Evolutionary conservation across 108 stramenopile species (phyloP).

Genomic region (Nitzschia sp.): DNA sequence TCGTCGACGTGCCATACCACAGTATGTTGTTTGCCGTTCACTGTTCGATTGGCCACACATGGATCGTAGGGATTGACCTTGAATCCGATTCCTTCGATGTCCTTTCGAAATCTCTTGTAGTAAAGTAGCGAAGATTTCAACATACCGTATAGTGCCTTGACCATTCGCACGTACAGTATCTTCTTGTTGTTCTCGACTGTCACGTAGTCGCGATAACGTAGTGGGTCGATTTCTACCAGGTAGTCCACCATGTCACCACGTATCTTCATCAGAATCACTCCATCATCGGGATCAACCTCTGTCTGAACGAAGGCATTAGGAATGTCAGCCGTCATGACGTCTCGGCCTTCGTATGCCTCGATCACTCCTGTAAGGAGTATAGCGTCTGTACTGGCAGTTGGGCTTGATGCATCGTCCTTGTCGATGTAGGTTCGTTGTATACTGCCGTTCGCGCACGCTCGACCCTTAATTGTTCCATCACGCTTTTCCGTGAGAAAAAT

Average conservation of each 20-base stretch:
- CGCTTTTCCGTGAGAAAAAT: conserved; percentile 47
- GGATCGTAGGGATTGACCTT: conserved; percentile 59
- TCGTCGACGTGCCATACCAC: conserved; percentile 59
- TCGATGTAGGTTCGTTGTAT: conserved; percentile 25
- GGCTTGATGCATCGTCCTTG: conserved; percentile 38
- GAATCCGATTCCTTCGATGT: conserved; percentile 39
- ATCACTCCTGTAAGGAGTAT: conserved; percentile 44
- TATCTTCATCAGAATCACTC: conserved; percentile 16
- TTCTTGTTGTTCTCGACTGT: conserved; percentile 20
- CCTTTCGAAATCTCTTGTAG: conserved; percentile 26
- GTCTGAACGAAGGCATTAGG: conserved; percentile 53
- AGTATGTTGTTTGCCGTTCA: conserved; percentile 42
- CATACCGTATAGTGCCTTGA: conserved; percentile 48
- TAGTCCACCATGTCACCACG: conserved; percentile 30
- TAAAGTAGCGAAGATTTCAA: conserved; percentile 37
- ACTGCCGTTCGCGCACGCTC: conserved; percentile 35
- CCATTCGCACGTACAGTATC: conserved; percentile 42
- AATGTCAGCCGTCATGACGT: conserved; percentile 39
- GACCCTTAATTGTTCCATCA: conserved; percentile 34
- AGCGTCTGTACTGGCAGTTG: conserved; percentile 28
- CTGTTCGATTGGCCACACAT: conserved; percentile 52
- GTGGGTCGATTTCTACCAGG: conserved; percentile 27
- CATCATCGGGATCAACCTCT: conserved; percentile 23
- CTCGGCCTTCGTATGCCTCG: conserved; percentile 47
- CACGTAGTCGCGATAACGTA: conserved; percentile 25